Evolutionary conservation across 139 green algal species (phyloP), one percentile per base, ranked within the genome.

Genomic region (Zygnema cylindricum): DNA sequence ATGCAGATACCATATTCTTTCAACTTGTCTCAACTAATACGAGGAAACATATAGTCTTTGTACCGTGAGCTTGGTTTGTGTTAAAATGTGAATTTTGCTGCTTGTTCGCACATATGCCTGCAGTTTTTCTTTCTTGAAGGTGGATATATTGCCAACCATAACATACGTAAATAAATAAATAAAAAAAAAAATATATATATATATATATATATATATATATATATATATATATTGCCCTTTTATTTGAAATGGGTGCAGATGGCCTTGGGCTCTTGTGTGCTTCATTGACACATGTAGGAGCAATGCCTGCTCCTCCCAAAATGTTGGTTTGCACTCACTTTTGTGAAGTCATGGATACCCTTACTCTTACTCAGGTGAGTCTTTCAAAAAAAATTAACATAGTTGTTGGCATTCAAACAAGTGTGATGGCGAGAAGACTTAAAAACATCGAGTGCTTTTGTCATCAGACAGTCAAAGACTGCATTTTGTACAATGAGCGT

Each of bases 281-380:
- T 41, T 85, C 82, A 33, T 23, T 89, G 21, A 23, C 32, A 1
- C 55, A 86, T 39, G 32, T 89, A 38, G 69, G 42, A 40, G 35
- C 57, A 35, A 55, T 41, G 40, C 69, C 33, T 0, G n/a, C 71
- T 23, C 78, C 86, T 76, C 78, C 78, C 43, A 88, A 88, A 77
- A 39, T 91, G 36, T 43, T 92, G 0, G 69, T 86, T 1, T 92
- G 88, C 88, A 92, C 88, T 7, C 88, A 92, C 83, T 92, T 90
- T 69, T 69, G 43, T 43, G 88, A 92, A 40, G 49, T 89, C 3
- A 40, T 81, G 33, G 78, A 90, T 25, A 32, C 49, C 11, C 41
- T 35, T 36, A 43, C 23, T 39, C 82, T 88, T 40, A 39, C 7
- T 22, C 40, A 21, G 79, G 79, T 86, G 21, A 77, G 79, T 76